phyloP scores from a whole-genome alignment of 805 yeast genomes.

The Isabelozyma gotoi region DNA sequence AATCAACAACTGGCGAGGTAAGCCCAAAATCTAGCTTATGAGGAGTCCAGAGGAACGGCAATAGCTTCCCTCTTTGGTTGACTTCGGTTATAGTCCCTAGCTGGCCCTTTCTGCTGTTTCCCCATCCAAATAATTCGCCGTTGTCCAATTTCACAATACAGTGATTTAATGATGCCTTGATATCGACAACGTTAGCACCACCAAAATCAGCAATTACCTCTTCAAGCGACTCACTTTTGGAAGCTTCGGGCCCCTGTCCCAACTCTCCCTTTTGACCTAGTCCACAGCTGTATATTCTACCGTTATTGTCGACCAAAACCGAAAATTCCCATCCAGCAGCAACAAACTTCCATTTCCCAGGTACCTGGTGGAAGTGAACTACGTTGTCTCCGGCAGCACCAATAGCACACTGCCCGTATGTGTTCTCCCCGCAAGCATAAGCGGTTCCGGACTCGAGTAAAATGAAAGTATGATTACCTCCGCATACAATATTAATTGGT shows the following conservation, averaged over 20 bases:
- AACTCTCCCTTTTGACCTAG: slow-evolving; percentile 72
- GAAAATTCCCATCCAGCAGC: slow-evolving; percentile 84
- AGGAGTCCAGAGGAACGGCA: slow-evolving; percentile 23
- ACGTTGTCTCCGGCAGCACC: slow-evolving; percentile 20
- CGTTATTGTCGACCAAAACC: slow-evolving; percentile 42
- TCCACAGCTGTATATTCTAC: slow-evolving; percentile 56
- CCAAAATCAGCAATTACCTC: slow-evolving; percentile 4
- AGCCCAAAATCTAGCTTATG: slow-evolving; percentile 12
- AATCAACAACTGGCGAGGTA: slow-evolving; percentile 4
- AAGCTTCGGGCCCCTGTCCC: slow-evolving; percentile 42
- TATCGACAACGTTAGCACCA: slow-evolving; percentile 1
- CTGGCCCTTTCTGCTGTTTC: slow-evolving; percentile 65
- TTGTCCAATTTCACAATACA: slow-evolving; percentile 36
- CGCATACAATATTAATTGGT: slow-evolving; percentile 59
- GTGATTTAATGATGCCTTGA: slow-evolving; percentile 47
- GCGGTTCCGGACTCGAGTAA: slow-evolving; percentile 53
- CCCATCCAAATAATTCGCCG: slow-evolving; percentile 63
- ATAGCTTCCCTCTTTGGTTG: slow-evolving; percentile 10
- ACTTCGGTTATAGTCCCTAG: slow-evolving; percentile 19
- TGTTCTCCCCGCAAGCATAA: slow-evolving; percentile 60
- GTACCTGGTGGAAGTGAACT: slow-evolving; percentile 14
- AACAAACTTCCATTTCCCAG: slow-evolving; percentile 42
- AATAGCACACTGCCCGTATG: slow-evolving; percentile 47
- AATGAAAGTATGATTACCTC: slow-evolving; percentile 84
- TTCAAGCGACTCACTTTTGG: slow-evolving; percentile 6